Base-by-base conservation (phyloP, 768 basidiomycete species). In the Amanita thiersii region DNA sequence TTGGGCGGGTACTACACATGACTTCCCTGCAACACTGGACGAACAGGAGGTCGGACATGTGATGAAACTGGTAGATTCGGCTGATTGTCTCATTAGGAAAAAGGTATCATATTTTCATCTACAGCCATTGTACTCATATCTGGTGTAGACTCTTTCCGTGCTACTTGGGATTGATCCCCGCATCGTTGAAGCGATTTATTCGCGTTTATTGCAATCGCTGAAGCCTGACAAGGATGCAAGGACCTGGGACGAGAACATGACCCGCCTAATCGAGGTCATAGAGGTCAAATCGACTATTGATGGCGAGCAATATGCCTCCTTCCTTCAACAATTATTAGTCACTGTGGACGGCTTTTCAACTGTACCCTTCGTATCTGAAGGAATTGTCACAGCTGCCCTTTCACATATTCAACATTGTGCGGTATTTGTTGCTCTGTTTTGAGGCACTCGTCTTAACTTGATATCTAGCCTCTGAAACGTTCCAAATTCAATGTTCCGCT, bases 21-120 rank as follows among this genome's bases (percentile, higher is more conserved):
- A 69, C 4, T 57, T 70, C 14, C 68, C 71, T 25, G 63, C 77
- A 1, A 60, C 76, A 6, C 57, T 89, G 34, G 79, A 85, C n/a
- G 74, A 66, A 40, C 73, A 72, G 70, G 86, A 89, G 39, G 86
- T 90, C 28, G 80, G 80, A 38, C 64, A 66, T 24, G 65, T 89
- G 15, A 83, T 90, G 77, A 71, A 69, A 45, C 58, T 83, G 11
- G 60, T 90, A 19, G 72, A 79, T 45, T 77, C 74, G 2, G 57
- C 66, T 1, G 87, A 90, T 54, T 47, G 54, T 6, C 51, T 67
- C 20, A 72, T 86, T 29, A 69, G 84, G 42, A 66, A 57, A 39
- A 79, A 69, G 67, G 87, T 82, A 50, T 5, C 10, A 10, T 26
- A 18, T 38, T 14, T 23, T n/a, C 20, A 17, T 21, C 21, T 8